Evolutionary conservation across 1,284 basidiomycete species (phyloP).

Genomic region (Cystobasidium pallidum): DNA sequence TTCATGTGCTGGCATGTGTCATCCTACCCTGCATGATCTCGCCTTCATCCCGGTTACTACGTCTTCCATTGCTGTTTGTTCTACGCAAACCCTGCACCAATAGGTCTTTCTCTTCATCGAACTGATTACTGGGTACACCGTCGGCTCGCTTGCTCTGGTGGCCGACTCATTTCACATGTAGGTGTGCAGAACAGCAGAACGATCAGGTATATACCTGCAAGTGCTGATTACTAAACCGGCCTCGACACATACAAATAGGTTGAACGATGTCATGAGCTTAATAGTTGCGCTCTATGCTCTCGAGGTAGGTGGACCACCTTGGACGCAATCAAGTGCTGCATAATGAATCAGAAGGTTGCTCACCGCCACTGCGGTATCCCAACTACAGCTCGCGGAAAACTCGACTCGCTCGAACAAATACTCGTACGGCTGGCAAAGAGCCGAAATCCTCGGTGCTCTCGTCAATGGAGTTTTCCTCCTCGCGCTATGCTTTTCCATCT

Average conservation of each 20-base stretch:
- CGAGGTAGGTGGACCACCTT: conserved; percentile 63
- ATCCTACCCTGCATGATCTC: neutral
- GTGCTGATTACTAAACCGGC: neutral
- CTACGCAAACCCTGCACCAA: neutral
- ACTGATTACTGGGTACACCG: conserved; percentile 84
- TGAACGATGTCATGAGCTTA: conserved; percentile 58
- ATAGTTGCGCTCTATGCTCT: conserved; percentile 96
- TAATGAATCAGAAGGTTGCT: too few species aligned
- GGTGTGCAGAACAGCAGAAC: conserved; percentile 49
- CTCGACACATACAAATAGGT: conserved; percentile 15
- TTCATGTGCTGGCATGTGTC: neutral
- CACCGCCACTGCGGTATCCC: neutral
- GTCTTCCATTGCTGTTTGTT: too few species aligned
- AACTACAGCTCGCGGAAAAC: conserved; percentile 48
- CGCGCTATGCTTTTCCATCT: conserved; percentile 94
- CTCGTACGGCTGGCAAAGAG: conserved; percentile 96
- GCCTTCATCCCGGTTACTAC: neutral
- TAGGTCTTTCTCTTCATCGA: conserved; percentile 85
- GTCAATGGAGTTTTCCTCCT: conserved; percentile 95
- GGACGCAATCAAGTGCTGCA: neutral
- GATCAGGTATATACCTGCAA: neutral
- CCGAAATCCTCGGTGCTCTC: conserved; percentile 94
- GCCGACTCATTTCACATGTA: conserved; percentile 99
- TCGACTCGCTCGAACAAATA: conserved; percentile 64
- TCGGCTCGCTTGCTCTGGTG: conserved; percentile 90